Base-by-base conservation (phyloP, 2,329 filamentous ascomycete genomes). In the Sclerotinia glacialis region DNA sequence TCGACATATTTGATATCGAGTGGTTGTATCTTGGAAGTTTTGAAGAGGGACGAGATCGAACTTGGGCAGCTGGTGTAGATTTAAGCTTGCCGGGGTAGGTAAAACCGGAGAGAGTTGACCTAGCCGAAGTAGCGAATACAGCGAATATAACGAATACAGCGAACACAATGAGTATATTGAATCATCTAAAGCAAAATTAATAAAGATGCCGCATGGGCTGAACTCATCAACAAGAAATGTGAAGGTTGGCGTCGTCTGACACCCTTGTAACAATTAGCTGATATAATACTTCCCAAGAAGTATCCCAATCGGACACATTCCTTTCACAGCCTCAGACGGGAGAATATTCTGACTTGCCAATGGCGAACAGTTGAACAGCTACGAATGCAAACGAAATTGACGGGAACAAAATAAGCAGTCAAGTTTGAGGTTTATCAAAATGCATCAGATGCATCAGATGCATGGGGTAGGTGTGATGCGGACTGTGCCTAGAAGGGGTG, bases 231-330 rank as follows among this genome's bases (percentile, higher is more conserved):
- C 28, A 12, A 53, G 44, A 26, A 44, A 49, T 50, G 31, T 31
- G 44, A 40, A 34, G 44, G 44, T 40, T 49, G 44, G 58, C 58
- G 58, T 61, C 58, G 58, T 61, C 58, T 61, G 58, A 61, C 58
- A 61, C 8, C 44, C 58, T 12, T 23, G 58, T 18, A 12, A 49
- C 26, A 12, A 40, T 60, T 56, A 46, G 58, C 58, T 61, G 58
- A 61, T 60, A 49, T 26, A 61, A 49, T 49, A 47, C 11, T 49
- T 11, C 28, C 28, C n/a, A 26, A n/a, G 28, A 26, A 18, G 28
- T 3, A 49, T 37, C n/a, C 44, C 58, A 49, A 37, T 26, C 58
- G n/a, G 28, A 60, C 56, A 31, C 28, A n/a, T 16, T 6, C 42
- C 26, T 47, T 47, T 47, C 21, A 34, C 56, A 61, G 58, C 58